phyloP scores from a whole-genome alignment of 2,329 filamentous ascomycete genomes.

The Claviceps humidiphila region DNA sequence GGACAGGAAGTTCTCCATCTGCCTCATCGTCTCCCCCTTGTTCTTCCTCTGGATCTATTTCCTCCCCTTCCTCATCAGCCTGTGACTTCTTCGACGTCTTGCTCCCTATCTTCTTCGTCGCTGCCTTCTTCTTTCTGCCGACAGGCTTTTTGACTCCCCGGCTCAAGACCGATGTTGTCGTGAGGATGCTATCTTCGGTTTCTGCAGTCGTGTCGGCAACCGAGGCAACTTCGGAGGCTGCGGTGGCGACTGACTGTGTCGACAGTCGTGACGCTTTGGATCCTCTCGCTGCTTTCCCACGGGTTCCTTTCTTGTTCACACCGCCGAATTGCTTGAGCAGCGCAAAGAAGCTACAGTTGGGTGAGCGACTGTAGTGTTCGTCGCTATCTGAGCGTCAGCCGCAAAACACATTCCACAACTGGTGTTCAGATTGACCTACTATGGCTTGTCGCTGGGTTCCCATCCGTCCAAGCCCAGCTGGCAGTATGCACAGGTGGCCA shows the following conservation, averaged over 20 bases:
- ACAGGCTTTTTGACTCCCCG: constrained; percentile 42
- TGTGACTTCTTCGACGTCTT: constrained; percentile 33
- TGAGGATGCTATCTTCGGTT: constrained; percentile 46
- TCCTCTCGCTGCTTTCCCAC: constrained; percentile 38
- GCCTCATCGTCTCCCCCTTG: constrained; percentile 17
- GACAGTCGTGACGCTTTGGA: constrained; percentile 61
- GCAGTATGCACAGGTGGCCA: constrained; percentile 86
- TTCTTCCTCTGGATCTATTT: constrained; percentile 6
- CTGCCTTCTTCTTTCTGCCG: constrained; percentile 40
- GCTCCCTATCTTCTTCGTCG: constrained; percentile 27
- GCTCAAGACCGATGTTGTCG: constrained; percentile 45
- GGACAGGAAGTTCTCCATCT: constrained; percentile 13
- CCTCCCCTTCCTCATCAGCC: constrained; percentile 19
- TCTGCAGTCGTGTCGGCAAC: constrained; percentile 34
- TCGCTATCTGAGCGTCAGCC: constrained; percentile 39
- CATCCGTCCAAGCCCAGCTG: constrained; percentile 81
- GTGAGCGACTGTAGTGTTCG: constrained; percentile 70
- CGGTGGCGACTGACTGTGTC: constrained; percentile 40
- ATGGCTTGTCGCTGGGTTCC: constrained; percentile 84
- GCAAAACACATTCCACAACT: background rate
- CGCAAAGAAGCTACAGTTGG: constrained; percentile 71
- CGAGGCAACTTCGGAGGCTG: constrained; percentile 35
- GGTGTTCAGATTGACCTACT: constrained; percentile 35
- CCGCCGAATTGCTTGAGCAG: constrained; percentile 45
- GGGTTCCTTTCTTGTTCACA: constrained; percentile 40